Evolutionary conservation across 805 yeast genomes (phyloP).

Genomic region (Yarrowia sp.): DNA sequence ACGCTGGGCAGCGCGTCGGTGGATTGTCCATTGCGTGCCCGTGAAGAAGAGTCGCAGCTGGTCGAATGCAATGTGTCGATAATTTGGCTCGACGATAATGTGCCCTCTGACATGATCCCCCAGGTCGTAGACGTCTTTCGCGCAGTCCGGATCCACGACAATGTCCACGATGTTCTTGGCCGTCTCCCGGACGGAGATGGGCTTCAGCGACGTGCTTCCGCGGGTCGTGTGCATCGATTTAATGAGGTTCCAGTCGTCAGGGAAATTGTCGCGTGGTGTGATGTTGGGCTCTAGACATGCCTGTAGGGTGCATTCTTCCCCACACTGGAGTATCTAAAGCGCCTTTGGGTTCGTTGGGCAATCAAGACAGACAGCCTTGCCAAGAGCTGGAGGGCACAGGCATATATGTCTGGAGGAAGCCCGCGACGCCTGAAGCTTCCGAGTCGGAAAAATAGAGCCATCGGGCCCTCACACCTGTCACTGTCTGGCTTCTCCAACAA

Average conservation of each 20-base stretch:
- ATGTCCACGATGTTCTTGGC: constrained; percentile 16
- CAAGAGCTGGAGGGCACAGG: neutral
- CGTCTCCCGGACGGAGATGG: constrained; percentile 20
- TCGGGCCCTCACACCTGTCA: neutral
- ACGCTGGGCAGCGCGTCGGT: constrained; percentile 12
- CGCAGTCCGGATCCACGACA: constrained; percentile 17
- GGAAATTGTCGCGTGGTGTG: neutral
- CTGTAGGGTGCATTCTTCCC: constrained; percentile 7
- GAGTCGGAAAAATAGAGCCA: neutral
- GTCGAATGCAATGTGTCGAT: constrained; percentile 11
- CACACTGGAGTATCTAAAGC: neutral
- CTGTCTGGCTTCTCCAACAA: neutral
- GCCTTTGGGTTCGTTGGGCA: constrained; percentile 12
- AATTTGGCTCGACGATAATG: neutral
- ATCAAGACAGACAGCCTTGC: neutral
- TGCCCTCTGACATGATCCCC: constrained; percentile 11
- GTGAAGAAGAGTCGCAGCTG: neutral
- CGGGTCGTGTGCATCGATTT: constrained; percentile 3
- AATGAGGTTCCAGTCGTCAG: too few relatives aligned
- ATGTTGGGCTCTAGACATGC: neutral
- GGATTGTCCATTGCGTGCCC: constrained; percentile 10
- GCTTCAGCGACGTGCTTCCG: constrained; percentile 15
- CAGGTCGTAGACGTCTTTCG: constrained; percentile 5
- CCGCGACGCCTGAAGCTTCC: neutral
- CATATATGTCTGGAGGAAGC: neutral